phyloP scores from a whole-genome alignment of 1,139 yeast species.

The Groenewaldozyma auringiensis region DNA sequence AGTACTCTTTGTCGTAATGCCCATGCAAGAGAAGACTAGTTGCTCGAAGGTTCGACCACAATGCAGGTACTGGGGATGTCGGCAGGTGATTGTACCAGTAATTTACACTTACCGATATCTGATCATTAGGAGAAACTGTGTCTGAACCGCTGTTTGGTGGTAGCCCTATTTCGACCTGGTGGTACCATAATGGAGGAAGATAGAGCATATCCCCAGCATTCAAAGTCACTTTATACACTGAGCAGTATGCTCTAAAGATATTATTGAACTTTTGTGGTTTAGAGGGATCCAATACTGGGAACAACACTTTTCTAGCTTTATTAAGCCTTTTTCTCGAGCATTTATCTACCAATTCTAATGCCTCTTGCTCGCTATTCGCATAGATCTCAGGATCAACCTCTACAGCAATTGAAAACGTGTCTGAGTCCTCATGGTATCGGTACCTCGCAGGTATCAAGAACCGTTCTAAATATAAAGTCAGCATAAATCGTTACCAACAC shows the following conservation, averaged over 20 bases:
- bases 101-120: constrained; percentile 30
- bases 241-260: constrained; percentile 17
- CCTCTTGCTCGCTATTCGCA: constrained; percentile 7
- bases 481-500: background rate
- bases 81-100: constrained; percentile 32
- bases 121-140: background rate
- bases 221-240: constrained; percentile 26
- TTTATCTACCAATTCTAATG: background rate
- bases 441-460: constrained; percentile 26
- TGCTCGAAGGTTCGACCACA: constrained; percentile 28
- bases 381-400: constrained; percentile 13
- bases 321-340: background rate
- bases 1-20: constrained; percentile 24
- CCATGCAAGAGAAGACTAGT: constrained; percentile 22
- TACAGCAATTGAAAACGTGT: constrained; percentile 11
- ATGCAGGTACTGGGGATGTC: constrained; percentile 25
- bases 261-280: constrained; percentile 16
- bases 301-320: constrained; percentile 19
- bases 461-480: constrained; percentile 10
- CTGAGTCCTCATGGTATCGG: constrained; percentile 6
- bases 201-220: constrained; percentile 34
- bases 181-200: constrained; percentile 38
- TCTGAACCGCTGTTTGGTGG: background rate
- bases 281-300: constrained; percentile 31
- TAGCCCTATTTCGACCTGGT: constrained; percentile 28